Evolutionary conservation across 306 rosid genomes (phyloP), one percentile per base, ranked within the genome.

Genomic region (Casuarina glauca): DNA sequence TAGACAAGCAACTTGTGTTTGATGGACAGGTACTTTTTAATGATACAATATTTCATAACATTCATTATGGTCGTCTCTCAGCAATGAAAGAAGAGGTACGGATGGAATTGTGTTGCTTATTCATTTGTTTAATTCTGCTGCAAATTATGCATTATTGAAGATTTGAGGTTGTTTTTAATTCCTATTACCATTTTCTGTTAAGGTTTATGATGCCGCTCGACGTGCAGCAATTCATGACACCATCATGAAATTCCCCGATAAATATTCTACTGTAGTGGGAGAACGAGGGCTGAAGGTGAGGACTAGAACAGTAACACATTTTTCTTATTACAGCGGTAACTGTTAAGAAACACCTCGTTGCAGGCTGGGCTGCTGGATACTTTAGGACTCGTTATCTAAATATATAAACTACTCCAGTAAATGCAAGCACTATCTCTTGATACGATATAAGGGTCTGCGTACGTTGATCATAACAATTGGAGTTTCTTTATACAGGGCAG

Each of bases 281-380:
- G 97, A 95, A 84, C 90, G 98, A 76, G 98, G 98, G 20, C 98
- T 95, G 74, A 95, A 95, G 98, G 98, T 95, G 79, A 88, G 83
- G 54, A 52, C 64, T 82, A 32, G 49, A 60, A 9, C 62, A 54
- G 74, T 66, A 69, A 50, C 81, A 52, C 48, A 11, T 75, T 63
- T 78, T 73, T 66, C 70, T 73, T 44, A 51, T 73, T 44, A 17
- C 53, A 43, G 45, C 58, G 36, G 77, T 82, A 68, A 51, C 12
- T 70, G 69, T 43, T 41, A 71, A 72, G 58, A 69, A 72, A 57
- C 38, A 39, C 71, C 69, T 70, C 62, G 60, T 39, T 68, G 54
- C 70, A 45, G 32, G 82, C 57, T 54, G 36, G 36, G 73, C 32
- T 69, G 61, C 48, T 41, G 49, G 71, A 66, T 43, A 69, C 57